These are phyloP conservation scores for Ganoderma lucidum DNA, from an alignment of 1,284 basidiomycete genomes.

Conservation along the genomic window DNA sequence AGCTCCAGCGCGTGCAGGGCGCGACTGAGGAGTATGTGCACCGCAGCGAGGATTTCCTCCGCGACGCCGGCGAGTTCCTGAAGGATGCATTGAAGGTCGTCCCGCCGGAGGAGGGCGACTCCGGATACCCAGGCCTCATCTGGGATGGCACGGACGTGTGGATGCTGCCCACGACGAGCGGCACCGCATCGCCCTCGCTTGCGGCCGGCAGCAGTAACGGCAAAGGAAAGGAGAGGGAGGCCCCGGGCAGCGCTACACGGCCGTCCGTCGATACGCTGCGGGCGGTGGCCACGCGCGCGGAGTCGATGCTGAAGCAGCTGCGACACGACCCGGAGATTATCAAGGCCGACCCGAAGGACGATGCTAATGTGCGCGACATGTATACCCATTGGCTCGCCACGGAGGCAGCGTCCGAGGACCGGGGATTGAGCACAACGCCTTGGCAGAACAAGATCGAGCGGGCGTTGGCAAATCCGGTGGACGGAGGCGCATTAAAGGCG, in stretches of 20 bases:
- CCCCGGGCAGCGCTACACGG: slow-evolving; percentile 33
- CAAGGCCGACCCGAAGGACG: slow-evolving; percentile 77
- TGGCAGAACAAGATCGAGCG: slow-evolving; percentile 63
- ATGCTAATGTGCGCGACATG: slow-evolving; percentile 60
- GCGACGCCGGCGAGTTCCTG: slow-evolving; percentile 78
- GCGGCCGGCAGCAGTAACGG: slow-evolving; percentile 44
- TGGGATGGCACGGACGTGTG: slow-evolving; percentile 91
- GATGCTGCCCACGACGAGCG: slow-evolving; percentile 61
- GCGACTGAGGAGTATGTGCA: slow-evolving; percentile 85
- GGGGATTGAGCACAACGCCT: slow-evolving; percentile 61
- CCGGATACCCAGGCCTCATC: slow-evolving; percentile 52
- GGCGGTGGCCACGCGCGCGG: slow-evolving; percentile 77
- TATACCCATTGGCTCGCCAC: slow-evolving; percentile 70
- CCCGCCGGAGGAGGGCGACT: slow-evolving; percentile 70
- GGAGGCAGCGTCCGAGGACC: slow-evolving; percentile 59
- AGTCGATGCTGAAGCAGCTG: slow-evolving; percentile 78
- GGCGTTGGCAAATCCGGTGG: slow-evolving; percentile 56
- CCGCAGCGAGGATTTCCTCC: slow-evolving; percentile 77
- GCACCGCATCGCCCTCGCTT: slow-evolving; percentile 27
- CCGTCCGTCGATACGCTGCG: slow-evolving; percentile 52
- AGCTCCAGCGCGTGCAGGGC: slow-evolving; percentile 78
- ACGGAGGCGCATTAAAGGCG: slow-evolving; percentile 65
- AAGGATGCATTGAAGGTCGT: slow-evolving; percentile 90
- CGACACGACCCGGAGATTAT: slow-evolving; percentile 81
- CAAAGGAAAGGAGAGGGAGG: slow-evolving; percentile 49